Evolutionary conservation across 129 eudicot species (phyloP), one percentile per base, ranked within the genome.

Genomic region (Ambrosia artemisiifolia): DNA sequence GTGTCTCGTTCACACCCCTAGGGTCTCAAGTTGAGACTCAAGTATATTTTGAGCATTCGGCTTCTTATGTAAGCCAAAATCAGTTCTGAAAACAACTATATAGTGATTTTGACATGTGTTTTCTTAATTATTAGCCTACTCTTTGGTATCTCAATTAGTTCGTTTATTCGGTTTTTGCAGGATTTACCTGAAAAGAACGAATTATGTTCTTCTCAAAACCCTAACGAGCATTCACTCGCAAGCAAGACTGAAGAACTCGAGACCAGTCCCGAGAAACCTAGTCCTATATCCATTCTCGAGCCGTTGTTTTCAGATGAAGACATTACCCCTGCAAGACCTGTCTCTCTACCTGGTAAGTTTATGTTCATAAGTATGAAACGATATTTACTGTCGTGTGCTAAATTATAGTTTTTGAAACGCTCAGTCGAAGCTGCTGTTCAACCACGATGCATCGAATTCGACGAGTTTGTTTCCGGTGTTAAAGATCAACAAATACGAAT

Each of bases 251-350:
- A 71, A 63, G 82, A 63, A 40, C 72, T 11, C 16, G 83, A 63
- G 19, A 53, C 70, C 60, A 65, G 53, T 75, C 51, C 80, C 28
- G 63, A 77, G 63, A 84, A 79, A 16, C 94, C 91, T 7, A 95
- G 99, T 75, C 99, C 99, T 14, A 20, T 88, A 33, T 90, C 99
- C 19, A 85, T 91, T 79, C 99, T 95, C 51, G 96, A 90, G 62
- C 94, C 90, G 14, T 63, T 85, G 36, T 95, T 86, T 55, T 67
- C 83, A 60, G 99, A 90, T 57, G 89, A 88, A 42, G 97, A 90
- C 17, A 72, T 80, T 16, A 91, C 91, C 79, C 96, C 97, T 75
- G 71, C 91, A 65, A 78, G 82, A 76, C 64, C 82, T 66, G 83
- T 70, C 24, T 66, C 85, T 33, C 87, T 70, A 47, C 81, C 81